Base-by-base conservation (phyloP, 805 yeast species). In the Candida cerambycidarum region DNA sequence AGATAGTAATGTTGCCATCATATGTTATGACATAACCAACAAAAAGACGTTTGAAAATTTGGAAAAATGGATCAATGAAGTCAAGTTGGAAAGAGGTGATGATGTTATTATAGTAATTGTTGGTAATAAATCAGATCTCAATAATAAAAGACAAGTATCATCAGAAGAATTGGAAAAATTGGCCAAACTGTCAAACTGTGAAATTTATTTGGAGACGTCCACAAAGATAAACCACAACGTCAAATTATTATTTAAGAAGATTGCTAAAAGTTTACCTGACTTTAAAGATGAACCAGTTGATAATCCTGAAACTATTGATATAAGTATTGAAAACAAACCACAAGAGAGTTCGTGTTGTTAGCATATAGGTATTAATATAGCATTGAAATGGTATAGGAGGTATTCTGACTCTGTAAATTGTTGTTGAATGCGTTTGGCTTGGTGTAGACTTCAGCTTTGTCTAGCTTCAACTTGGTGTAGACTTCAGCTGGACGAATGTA, bases 211-310 rank as follows among this genome's bases (percentile, higher is more conserved):
- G 61, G 99, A 93, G 60, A 92, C 98, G 1, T 85, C 95, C 46
- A 92, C 98, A 9, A 92, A 90, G 67, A 89, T 89, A 35, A 97
- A 97, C 24, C 86, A 90, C 62, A 93, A 93, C 55, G 97, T 93
- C 43, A 92, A 92, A 67, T 78, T 80, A 42, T 69, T 93, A 50
- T 92, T 93, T 69, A 88, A 89, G 58, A 86, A 85, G 59, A 85
- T 92, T 48, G 99, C 98, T 11, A 86, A 85, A 59, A 80, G 87
- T 44, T 75, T 93, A 46, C 98, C 98, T 1, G 97, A 90, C 42
- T 81, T 88, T 40, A 41, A 48, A n/a, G 43, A 44, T 9, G 44
- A 47, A 44, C 50, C 44, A 30, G 53, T 51, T 18, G 53, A 53
- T 13, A 46, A 52, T 38, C 65, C 65, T 12, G 73, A 68, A 46